Percentiles rank a stretch among this genome's conserved stretches.
phyloP scores from a whole-genome alignment of 768 basidiomycete genomes.

The Mycena rebaudengoi region DNA sequence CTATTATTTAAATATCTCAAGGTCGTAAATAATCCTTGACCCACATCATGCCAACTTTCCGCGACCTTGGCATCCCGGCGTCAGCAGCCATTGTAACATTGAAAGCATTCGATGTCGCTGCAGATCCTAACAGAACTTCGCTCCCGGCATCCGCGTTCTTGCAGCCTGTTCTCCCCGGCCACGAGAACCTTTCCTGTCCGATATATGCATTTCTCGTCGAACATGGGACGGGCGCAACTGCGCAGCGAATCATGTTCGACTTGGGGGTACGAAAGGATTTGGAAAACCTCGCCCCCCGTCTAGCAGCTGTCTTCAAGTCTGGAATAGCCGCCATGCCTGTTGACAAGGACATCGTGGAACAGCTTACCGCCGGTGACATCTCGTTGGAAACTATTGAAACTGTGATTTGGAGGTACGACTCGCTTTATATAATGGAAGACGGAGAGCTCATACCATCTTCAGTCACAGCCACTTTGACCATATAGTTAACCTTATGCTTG shows the following conservation, averaged over 20 bases:
- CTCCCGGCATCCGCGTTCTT: constrained; percentile 22
- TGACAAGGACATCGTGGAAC: constrained; percentile 20
- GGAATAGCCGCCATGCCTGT: constrained; percentile 6
- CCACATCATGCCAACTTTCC: too few species aligned
- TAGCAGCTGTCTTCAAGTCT: neutral
- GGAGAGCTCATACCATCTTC: neutral
- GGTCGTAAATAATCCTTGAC: too few species aligned
- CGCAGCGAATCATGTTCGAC: constrained; percentile 29
- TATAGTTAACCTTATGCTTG: constrained; percentile 13
- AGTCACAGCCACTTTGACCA: constrained; percentile 33
- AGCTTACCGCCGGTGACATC: constrained; percentile 22
- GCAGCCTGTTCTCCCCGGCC: constrained; percentile 23
- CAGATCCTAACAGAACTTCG: neutral
- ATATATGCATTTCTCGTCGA: constrained; percentile 32
- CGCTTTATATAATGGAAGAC: neutral
- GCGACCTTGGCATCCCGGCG: too few species aligned
- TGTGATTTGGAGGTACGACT: constrained; percentile 31
- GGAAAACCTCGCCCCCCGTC: constrained; percentile 17
- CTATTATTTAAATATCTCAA: too few species aligned
- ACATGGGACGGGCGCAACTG: constrained; percentile 10
- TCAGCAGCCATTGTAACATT: constrained; percentile 26
- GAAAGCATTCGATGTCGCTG: constrained; percentile 21
- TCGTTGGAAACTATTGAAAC: constrained; percentile 19
- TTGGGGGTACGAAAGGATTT: constrained; percentile 27
- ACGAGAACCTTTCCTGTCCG: constrained; percentile 13